Percentiles rank a stretch among this genome's conserved stretches.
Evolutionary conservation across 2,329 filamentous ascomycete genomes (phyloP).

Genomic region (Neurospora sp.): DNA sequence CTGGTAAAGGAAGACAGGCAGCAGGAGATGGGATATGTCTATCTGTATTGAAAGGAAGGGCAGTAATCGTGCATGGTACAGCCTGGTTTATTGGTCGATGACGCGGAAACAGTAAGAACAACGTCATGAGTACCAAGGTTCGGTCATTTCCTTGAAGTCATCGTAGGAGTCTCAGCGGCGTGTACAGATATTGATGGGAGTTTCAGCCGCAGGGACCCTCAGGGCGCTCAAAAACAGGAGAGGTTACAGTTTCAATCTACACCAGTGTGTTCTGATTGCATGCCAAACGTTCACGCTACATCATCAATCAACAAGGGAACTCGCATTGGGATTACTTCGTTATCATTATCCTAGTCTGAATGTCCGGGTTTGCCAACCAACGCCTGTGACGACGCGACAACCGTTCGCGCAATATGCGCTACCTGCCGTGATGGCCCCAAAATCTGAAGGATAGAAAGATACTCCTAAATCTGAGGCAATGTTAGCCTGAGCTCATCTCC

Average conservation of each 20-base stretch:
- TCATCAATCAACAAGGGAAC: background rate
- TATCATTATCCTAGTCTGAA: background rate
- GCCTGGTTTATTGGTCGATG: background rate
- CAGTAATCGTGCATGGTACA: background rate
- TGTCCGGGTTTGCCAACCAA: background rate
- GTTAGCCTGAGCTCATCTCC: conserved; percentile 9
- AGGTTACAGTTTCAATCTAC: background rate
- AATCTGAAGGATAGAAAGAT: background rate
- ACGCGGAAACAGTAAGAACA: background rate
- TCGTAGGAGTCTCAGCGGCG: background rate
- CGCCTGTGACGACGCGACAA: background rate
- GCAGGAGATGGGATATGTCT: background rate
- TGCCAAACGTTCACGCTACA: background rate
- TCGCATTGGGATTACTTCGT: background rate
- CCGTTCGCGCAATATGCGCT: background rate
- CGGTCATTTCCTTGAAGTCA: background rate
- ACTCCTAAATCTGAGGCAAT: background rate
- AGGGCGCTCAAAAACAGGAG: background rate
- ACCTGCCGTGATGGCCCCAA: background rate
- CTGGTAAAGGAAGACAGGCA: conserved; percentile 49
- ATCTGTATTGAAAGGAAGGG: background rate
- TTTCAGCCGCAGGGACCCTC: background rate
- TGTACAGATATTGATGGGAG: background rate
- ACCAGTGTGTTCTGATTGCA: background rate
- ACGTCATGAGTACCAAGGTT: background rate